Conservation (phyloP, 768 basidiomycete genomes). For the Pholiota microspora region DNA sequence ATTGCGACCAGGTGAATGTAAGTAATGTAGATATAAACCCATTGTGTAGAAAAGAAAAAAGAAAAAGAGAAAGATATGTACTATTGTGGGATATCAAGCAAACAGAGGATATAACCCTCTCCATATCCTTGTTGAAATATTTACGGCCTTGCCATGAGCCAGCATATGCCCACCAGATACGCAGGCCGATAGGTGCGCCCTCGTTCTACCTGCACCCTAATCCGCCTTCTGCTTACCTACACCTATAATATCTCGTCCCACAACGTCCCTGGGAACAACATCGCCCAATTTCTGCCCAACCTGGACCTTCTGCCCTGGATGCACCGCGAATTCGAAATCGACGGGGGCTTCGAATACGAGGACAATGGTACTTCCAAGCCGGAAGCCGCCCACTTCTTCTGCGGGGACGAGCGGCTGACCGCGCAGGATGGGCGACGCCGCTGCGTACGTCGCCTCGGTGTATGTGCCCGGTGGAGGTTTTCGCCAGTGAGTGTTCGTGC, state of each 20-base stretch:
- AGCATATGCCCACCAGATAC: too few relatives aligned
- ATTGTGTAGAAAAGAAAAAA: neutral
- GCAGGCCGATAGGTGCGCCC: too few relatives aligned
- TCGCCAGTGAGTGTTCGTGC: slow-evolving; percentile 82
- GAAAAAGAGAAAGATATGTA: neutral
- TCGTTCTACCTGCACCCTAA: too few relatives aligned
- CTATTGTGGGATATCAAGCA: neutral
- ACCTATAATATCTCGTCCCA: too few relatives aligned
- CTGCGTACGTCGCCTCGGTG: slow-evolving; percentile 87
- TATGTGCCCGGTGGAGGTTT: slow-evolving; percentile 82
- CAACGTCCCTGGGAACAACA: too few relatives aligned
- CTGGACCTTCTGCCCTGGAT: slow-evolving; percentile 80
- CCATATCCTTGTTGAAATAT: neutral
- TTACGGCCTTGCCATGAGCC: too few relatives aligned
- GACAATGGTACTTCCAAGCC: slow-evolving; percentile 92
- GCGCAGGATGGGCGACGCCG: slow-evolving; percentile 76
- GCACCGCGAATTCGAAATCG: slow-evolving; percentile 74
- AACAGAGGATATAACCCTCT: neutral
- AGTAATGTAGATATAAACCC: neutral
- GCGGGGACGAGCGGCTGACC: slow-evolving; percentile 87
- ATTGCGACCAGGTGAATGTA: neutral
- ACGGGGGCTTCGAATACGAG: slow-evolving; percentile 94
- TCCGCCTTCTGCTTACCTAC: neutral
- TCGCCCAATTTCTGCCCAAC: slow-evolving; percentile 85
- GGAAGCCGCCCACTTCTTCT: slow-evolving; percentile 98